Evolutionary conservation across 2,329 filamentous ascomycete species (phyloP).

Genomic region (Colletotrichum somersetense): DNA sequence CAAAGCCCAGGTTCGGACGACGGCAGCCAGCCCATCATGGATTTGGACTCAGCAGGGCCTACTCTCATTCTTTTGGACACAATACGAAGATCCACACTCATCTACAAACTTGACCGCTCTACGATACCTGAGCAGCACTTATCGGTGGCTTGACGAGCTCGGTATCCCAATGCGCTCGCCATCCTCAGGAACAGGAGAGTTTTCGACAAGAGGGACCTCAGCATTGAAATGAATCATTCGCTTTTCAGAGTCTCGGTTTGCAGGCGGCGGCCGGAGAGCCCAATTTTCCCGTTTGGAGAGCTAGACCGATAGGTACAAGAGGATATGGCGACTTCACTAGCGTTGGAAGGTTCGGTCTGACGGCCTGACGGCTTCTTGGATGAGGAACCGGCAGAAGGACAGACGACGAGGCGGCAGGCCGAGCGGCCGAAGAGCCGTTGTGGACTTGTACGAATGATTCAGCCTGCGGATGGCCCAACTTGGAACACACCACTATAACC

Average conservation of each 20-base stretch:
- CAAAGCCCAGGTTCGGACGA: constrained; percentile 18
- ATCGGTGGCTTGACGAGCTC: background rate
- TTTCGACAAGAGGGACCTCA: background rate
- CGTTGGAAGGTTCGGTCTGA: background rate
- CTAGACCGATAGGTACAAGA: background rate
- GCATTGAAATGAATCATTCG: constrained; percentile 10
- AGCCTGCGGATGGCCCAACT: constrained; percentile 4
- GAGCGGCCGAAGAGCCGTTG: background rate
- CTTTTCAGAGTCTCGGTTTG: background rate
- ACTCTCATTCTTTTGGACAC: background rate
- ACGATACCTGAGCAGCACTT: background rate
- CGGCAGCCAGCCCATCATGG: background rate
- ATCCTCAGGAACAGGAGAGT: background rate
- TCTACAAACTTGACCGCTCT: background rate
- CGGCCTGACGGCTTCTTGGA: background rate
- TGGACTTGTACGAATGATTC: background rate
- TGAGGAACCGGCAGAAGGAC: background rate
- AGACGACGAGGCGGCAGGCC: background rate
- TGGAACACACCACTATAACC: background rate
- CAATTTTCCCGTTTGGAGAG: background rate
- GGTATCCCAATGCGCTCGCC: background rate
- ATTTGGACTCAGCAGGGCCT: constrained; percentile 12
- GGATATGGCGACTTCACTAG: constrained; percentile 2
- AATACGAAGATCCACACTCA: background rate
- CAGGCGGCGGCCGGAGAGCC: constrained; percentile 2